A percentile compares a stretch with the other conserved stretches of the same genome.
Evolutionary conservation across 805 yeast species (phyloP).

Genomic region (Metschnikowia lunata): DNA sequence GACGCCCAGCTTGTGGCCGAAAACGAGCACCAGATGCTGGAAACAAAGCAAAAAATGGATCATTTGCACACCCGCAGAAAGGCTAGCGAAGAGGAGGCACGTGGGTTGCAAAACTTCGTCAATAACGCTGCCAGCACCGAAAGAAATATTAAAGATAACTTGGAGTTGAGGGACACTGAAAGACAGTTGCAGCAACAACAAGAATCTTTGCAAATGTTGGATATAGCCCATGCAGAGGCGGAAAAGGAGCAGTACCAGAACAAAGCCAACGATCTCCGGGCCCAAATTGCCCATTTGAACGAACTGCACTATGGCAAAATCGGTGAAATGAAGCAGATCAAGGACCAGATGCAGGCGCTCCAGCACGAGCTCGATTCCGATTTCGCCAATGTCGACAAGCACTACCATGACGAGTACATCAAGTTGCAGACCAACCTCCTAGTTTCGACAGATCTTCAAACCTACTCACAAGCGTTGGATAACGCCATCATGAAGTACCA

Average conservation of each 20-base stretch:
- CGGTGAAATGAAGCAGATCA: slow-evolving; percentile 84
- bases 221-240: slow-evolving; percentile 54
- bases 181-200: slow-evolving; percentile 35
- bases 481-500: slow-evolving; percentile 92
- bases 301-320: slow-evolving; percentile 66
- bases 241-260: slow-evolving; percentile 59
- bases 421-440: slow-evolving; percentile 70
- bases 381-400: slow-evolving; percentile 59
- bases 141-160: slow-evolving; percentile 58
- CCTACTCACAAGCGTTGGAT: slow-evolving; percentile 82
- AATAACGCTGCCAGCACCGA: slow-evolving; percentile 59
- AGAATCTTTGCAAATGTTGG: slow-evolving; percentile 40
- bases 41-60: background rate
- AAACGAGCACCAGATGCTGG: slow-evolving; percentile 11
- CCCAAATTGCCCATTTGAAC: slow-evolving; percentile 49
- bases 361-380: slow-evolving; percentile 63
- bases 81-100: slow-evolving; percentile 21
- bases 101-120: slow-evolving; percentile 37
- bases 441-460: slow-evolving; percentile 74
- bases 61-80: slow-evolving; percentile 11
- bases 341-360: slow-evolving; percentile 59
- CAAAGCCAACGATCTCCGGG: slow-evolving; percentile 48
- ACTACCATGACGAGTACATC: slow-evolving; percentile 67
- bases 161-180: slow-evolving; percentile 50
- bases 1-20: slow-evolving; percentile 21